These are phyloP conservation scores for Styphnolobium japonicum DNA, from an alignment of 306 rosid species.

Conservation along the genomic window DNA sequence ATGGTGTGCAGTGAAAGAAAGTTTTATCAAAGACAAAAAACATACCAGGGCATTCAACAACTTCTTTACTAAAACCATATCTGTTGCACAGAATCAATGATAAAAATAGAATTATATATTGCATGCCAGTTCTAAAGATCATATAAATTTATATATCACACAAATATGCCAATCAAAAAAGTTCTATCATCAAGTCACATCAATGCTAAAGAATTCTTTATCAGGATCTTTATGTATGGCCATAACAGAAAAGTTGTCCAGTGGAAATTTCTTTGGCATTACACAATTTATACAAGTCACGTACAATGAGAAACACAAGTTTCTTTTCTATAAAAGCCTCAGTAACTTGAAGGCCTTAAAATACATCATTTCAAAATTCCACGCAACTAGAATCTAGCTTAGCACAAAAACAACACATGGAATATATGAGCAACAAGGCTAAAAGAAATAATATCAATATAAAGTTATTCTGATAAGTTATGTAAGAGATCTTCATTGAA, in stretches of 20 bases:
- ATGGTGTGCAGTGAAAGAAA: not conserved
- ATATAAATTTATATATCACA: not conserved
- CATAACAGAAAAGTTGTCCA: not conserved
- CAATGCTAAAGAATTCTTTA: not conserved
- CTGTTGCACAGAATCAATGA: constrained; percentile 42
- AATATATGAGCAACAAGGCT: constrained; percentile 15
- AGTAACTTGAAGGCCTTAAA: not conserved
- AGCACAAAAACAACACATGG: not conserved
- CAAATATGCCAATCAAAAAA: not conserved
- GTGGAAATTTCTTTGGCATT: not conserved
- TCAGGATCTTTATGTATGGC: not conserved
- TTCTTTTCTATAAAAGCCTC: not conserved
- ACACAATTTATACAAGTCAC: not conserved
- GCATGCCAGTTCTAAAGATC: not conserved
- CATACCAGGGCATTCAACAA: constrained; percentile 90
- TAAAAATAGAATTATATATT: not conserved
- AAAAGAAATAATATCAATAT: constrained; percentile 1
- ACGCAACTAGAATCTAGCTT: not conserved
- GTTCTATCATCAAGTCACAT: constrained; percentile 4
- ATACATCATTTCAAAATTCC: constrained; percentile 12
- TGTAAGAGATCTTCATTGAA: not conserved
- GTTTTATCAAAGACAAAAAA: not conserved
- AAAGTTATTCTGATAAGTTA: not conserved
- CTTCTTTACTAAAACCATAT: constrained; percentile 90
- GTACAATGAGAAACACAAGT: not conserved